phyloP scores from a whole-genome alignment of 768 basidiomycete species.

The Lentinula sp. region DNA sequence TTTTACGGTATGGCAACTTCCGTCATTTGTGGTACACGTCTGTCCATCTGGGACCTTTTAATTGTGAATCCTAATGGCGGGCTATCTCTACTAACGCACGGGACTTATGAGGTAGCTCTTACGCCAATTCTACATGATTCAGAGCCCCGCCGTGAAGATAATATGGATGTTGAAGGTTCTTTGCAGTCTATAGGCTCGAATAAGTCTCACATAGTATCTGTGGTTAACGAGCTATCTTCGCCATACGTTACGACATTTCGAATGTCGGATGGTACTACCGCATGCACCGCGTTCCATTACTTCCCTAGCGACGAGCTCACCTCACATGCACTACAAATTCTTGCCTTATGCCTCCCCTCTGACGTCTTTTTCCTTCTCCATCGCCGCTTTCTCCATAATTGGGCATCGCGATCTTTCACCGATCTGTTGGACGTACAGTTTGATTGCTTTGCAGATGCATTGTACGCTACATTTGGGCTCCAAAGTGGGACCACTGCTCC shows the following conservation, averaged over 20 bases:
- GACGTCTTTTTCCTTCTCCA: constrained; percentile 54
- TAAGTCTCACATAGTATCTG: not conserved
- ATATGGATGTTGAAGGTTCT: not conserved
- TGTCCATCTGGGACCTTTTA: constrained; percentile 62
- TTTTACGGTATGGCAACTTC: constrained; percentile 44
- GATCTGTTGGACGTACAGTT: constrained; percentile 47
- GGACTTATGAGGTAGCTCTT: constrained; percentile 28
- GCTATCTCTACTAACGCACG: constrained; percentile 59
- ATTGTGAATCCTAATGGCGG: constrained; percentile 50
- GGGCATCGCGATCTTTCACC: constrained; percentile 43
- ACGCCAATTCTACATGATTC: constrained; percentile 8
- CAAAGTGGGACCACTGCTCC: not conserved
- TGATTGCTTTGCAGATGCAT: constrained; percentile 44
- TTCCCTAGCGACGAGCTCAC: constrained; percentile 52
- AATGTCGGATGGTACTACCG: constrained; percentile 43
- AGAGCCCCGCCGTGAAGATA: not conserved
- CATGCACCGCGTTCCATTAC: constrained; percentile 48
- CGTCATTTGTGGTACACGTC: constrained; percentile 58
- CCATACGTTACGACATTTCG: constrained; percentile 26
- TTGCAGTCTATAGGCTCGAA: no score
- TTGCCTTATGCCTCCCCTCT: constrained; percentile 55
- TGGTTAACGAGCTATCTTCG: not conserved
- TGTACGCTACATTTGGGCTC: constrained; percentile 42
- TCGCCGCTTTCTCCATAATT: constrained; percentile 45
- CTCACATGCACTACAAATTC: constrained; percentile 49